Evolutionary conservation across 208 protist species (phyloP).

Genomic region (Trypanosoma boissoni): DNA sequence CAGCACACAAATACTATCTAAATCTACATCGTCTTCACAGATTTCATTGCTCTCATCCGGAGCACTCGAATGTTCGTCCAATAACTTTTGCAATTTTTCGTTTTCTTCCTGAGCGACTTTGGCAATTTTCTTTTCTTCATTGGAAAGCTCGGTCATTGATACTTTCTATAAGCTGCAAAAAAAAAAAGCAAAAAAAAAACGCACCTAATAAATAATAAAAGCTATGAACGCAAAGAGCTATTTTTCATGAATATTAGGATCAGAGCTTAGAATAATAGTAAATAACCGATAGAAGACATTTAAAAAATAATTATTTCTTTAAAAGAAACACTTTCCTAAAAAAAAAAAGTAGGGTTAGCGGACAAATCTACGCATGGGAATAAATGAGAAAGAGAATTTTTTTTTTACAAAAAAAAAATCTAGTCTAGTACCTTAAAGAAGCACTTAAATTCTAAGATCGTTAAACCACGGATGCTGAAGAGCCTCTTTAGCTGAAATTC

Average conservation of each 20-base stretch:
- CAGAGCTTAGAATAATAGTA: too few species aligned
- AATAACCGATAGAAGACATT: background rate
- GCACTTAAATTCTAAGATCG: conserved; percentile 53
- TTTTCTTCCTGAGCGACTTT: conserved; percentile 27
- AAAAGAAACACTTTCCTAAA: background rate
- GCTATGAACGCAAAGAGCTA: too few species aligned
- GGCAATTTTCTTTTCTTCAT: conserved; percentile 23
- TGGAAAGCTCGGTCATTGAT: conserved; percentile 19
- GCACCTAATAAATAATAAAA: conserved; percentile 1
- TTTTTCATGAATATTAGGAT: too few species aligned
- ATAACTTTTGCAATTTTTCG: conserved; percentile 12
- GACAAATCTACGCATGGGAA: background rate
- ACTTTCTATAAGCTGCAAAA: conserved; percentile 12
- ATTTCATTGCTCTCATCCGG: conserved; percentile 2
- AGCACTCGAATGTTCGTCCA: conserved; percentile 8
- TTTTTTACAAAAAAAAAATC: conserved; percentile 1
- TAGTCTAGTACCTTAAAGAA: conserved; percentile 7
- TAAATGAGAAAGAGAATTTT: conserved; percentile 3
- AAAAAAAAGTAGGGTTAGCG: too few species aligned
- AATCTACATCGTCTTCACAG: background rate
- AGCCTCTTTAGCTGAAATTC: conserved; percentile 89
- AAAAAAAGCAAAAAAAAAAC: conserved; percentile 7
- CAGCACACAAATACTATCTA: conserved; percentile 29
- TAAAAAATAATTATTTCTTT: conserved; percentile 12
- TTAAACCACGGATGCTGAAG: conserved; percentile 91